These are phyloP conservation scores for Aspergillus amoenus DNA, from an alignment of 2,329 filamentous ascomycete genomes.

Conservation along the genomic window DNA sequence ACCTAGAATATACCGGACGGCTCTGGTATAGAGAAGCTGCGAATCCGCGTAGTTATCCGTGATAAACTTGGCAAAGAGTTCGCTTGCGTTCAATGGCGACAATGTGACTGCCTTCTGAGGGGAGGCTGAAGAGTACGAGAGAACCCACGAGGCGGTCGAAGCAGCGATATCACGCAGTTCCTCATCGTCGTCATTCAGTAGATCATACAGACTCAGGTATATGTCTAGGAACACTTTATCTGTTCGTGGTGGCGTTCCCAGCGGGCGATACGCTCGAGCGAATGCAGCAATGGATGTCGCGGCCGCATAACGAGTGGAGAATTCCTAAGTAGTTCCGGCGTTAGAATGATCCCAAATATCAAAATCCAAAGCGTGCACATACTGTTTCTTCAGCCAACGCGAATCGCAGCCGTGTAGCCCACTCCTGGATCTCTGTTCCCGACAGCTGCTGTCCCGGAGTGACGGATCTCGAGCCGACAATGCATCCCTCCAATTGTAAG, in stretches of 20 bases:
- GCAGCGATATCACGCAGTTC: constrained; percentile 71
- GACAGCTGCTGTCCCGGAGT: constrained; percentile 15
- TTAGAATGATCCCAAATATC: constrained; percentile 3
- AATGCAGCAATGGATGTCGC: constrained; percentile 36
- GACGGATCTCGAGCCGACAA: constrained; percentile 30
- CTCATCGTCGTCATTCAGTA: constrained; percentile 87
- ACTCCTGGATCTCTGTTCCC: constrained; percentile 28
- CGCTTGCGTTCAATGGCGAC: constrained; percentile 51
- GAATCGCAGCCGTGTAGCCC: constrained; percentile 36
- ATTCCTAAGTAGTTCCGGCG: constrained; percentile 29
- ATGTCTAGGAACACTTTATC: constrained; percentile 50
- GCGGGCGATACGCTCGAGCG: constrained; percentile 43
- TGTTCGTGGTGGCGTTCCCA: constrained; percentile 20
- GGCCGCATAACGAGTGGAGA: constrained; percentile 40
- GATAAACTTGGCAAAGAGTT: constrained; percentile 40
- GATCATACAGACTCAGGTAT: constrained; percentile 69
- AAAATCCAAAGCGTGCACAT: constrained; percentile 15
- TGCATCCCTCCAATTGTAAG: constrained; percentile 38
- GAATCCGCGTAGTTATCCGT: constrained; percentile 34
- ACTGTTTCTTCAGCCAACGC: constrained; percentile 45
- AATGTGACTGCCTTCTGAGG: constrained; percentile 32
- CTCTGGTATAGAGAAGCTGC: constrained; percentile 32
- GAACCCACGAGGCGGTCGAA: constrained; percentile 35
- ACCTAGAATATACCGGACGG: constrained; percentile 41
- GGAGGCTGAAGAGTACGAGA: constrained; percentile 35